Conservation (phyloP, 2,329 filamentous ascomycete genomes). For the Cercospora brassicicola region DNA sequence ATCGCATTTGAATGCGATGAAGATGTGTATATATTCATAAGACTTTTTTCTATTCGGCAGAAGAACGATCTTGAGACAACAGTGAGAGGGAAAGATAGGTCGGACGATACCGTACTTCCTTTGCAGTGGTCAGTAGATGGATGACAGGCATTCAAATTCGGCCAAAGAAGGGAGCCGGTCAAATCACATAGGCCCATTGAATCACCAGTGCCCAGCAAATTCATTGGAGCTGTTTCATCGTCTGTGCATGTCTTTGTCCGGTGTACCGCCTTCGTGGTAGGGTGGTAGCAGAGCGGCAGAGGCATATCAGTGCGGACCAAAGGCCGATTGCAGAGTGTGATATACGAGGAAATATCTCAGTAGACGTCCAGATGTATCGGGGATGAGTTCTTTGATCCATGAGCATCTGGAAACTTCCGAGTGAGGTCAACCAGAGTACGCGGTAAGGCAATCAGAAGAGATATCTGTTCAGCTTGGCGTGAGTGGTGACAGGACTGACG, state of each 20-base stretch:
- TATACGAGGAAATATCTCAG: not conserved
- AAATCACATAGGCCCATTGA: not conserved
- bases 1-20: not conserved
- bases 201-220: not conserved
- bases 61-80: not conserved
- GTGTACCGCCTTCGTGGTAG: not conserved
- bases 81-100: not conserved
- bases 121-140: not conserved
- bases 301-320: not conserved
- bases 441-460: not conserved
- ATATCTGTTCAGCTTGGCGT: not conserved
- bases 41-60: not conserved
- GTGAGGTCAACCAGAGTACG: not conserved
- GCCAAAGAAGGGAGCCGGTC: not conserved
- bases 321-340: not conserved
- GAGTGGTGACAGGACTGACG: not conserved
- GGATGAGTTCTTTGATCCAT: not conserved
- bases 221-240: not conserved
- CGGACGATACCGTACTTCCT: not conserved
- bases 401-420: not conserved
- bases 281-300: not conserved
- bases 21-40: not conserved
- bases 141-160: not conserved
- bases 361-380: not conserved
- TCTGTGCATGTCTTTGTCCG: not conserved